Evolutionary conservation across 257 asterid genomes (phyloP).

Genomic region (Plectranthus barbatus): DNA sequence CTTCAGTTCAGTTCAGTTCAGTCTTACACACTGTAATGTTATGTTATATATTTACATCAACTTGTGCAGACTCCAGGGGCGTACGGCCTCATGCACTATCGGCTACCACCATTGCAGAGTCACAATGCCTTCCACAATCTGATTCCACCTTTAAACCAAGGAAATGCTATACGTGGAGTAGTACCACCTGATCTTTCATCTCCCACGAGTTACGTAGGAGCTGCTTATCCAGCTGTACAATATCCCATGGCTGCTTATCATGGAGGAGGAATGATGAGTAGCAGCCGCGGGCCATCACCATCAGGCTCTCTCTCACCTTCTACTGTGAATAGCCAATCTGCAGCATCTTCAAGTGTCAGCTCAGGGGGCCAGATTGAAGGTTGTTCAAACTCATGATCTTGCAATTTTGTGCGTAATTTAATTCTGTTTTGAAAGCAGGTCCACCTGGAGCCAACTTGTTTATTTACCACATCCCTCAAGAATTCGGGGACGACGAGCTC

Average conservation of each 20-base stretch:
- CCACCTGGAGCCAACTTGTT: conserved; percentile 93
- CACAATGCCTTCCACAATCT: conserved; percentile 56
- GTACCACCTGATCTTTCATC: conserved; percentile 56
- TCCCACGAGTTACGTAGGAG: conserved; percentile 53
- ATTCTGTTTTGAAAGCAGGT: conserved; percentile 45
- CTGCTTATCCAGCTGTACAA: conserved; percentile 57
- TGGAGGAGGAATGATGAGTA: conserved; percentile 52
- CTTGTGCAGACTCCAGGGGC: conserved; percentile 71
- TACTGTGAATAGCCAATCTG: conserved; percentile 51
- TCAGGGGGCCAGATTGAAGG: conserved; percentile 87
- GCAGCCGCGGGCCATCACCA: conserved; percentile 46
- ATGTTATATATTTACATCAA: conserved; percentile 27
- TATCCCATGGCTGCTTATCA: conserved; percentile 61
- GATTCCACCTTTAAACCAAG: conserved; percentile 60
- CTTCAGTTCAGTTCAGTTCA: no score
- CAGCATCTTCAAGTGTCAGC: conserved; percentile 86
- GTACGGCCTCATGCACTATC: conserved; percentile 84
- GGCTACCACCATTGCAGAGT: conserved; percentile 65
- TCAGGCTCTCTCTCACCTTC: conserved; percentile 54
- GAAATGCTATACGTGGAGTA: conserved; percentile 52
- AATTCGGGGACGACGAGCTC: conserved; percentile 88
- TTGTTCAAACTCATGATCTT: conserved; percentile 20
- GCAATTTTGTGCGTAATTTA: not conserved
- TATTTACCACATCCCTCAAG: conserved; percentile 96
- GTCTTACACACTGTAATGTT: no score